Base-by-base conservation (phyloP, 257 asterid genomes). In the Plantago elongata region DNA sequence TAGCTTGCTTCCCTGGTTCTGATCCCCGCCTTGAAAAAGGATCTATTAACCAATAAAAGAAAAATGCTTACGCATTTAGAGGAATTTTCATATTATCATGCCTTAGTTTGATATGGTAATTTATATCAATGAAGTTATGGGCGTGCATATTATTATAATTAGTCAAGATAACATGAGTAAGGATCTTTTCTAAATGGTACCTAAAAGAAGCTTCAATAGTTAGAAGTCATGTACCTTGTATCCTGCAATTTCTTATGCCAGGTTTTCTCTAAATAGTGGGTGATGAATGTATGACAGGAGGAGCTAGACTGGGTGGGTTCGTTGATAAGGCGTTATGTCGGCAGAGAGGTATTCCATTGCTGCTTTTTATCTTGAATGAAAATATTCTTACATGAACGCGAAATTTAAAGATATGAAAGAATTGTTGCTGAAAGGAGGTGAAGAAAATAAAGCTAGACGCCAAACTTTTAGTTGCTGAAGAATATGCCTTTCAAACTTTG, bases 231-330 rank as follows among this genome's bases (percentile, higher is more conserved):
- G 22, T 46, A n/a, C 6, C 67, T 65, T 62, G 63, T 13, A 40
- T 52, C 49, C 49, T 68, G 55, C 34, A 47, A 51, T 56, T 47
- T 50, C 46, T 15, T 63, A 38, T 46, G 54, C 46, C 40, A 45
- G 50, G 16, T 52, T 57, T 67, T 69, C 75, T 66, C 69, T 72
- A 58, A 51, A 64, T 61, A 57, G 65, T 70, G 72, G 62, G 56
- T 60, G 50, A 67, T 69, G 45, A 62, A 51, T 69, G 52, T 64
- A 67, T 62, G 71, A 64, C 81, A 89, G 97, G 85, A 81, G 60
- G 97, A 92, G 81, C 84, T 92, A 56, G 82, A 81, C 46, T 92
- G 97, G 97, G 78, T 71, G 72, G 84, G 70, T 64, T 68, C 49
- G 71, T 63, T 93, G 80, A 83, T 93, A 64, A 79, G 60, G 66